A percentile compares a stretch with the other conserved stretches of the same genome.
Conservation (phyloP, 768 basidiomycete genomes). For the Phanerochaete sordida region DNA sequence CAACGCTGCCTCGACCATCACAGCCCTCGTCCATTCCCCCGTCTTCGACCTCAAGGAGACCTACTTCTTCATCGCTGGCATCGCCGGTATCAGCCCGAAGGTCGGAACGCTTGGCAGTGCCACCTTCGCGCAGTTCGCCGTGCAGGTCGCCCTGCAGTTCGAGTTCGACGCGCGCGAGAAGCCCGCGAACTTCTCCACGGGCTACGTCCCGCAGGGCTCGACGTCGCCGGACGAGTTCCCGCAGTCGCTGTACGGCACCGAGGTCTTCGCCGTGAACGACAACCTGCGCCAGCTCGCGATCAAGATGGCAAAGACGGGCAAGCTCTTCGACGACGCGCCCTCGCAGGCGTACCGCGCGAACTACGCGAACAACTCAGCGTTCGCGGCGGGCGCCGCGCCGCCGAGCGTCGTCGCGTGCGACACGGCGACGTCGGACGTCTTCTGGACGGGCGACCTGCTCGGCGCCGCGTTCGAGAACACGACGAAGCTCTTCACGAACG, state of each 20-base stretch:
- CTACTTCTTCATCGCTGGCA: slow-evolving; percentile 42
- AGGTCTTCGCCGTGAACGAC: slow-evolving; percentile 44
- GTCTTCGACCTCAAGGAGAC: slow-evolving; percentile 36
- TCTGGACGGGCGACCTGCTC: slow-evolving; percentile 34
- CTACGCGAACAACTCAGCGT: slow-evolving; percentile 20
- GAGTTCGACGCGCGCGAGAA: slow-evolving; percentile 42
- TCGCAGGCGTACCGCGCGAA: slow-evolving; percentile 29
- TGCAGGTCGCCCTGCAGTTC: slow-evolving; percentile 36
- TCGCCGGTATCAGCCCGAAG: slow-evolving; percentile 38
- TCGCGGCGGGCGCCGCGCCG: slow-evolving; percentile 26
- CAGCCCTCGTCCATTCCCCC: slow-evolving; percentile 30
- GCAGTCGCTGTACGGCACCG: slow-evolving; percentile 36
- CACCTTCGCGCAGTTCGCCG: slow-evolving; percentile 35
- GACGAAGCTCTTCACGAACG: slow-evolving; percentile 32
- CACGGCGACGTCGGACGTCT: slow-evolving; percentile 35
- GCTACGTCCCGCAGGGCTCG: slow-evolving; percentile 33
- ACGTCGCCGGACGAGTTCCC: slow-evolving; percentile 26
- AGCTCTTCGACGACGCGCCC: slow-evolving; percentile 29
- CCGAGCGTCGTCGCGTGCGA: slow-evolving; percentile 34
- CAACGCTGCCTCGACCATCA: slow-evolving; percentile 34
- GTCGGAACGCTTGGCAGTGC: slow-evolving; percentile 35
- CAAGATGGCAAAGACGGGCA: slow-evolving; percentile 25
- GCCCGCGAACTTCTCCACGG: slow-evolving; percentile 32
- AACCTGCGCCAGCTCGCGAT: slow-evolving; percentile 32
- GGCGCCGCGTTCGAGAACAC: slow-evolving; percentile 34